Evolutionary conservation across 345 rosid species (phyloP).

Genomic region (Geranium brycei): DNA sequence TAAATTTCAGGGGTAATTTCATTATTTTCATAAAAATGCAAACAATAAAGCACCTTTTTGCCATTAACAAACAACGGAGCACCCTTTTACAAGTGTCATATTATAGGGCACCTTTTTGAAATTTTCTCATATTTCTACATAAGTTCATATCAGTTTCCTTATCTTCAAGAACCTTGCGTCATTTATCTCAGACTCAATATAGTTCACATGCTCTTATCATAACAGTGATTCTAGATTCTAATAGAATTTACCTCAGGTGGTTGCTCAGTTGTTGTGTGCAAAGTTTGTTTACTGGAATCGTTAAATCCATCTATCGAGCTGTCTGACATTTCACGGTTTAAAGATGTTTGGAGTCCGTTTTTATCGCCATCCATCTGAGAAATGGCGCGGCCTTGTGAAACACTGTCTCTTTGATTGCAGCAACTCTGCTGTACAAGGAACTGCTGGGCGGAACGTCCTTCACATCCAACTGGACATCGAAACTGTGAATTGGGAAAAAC

Average conservation of each 20-base stretch:
- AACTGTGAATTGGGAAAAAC: not conserved
- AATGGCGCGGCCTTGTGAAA: slow-evolving; percentile 12
- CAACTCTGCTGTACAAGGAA: slow-evolving; percentile 25
- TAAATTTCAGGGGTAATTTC: no score
- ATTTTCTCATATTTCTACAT: no score
- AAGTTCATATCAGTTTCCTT: no score
- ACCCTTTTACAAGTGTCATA: no score
- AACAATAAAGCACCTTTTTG: no score
- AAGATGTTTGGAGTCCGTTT: slow-evolving; percentile 17
- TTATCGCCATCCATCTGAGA: slow-evolving; percentile 22
- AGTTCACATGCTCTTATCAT: not conserved
- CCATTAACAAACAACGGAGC: no score
- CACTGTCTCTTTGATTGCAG: slow-evolving; percentile 18
- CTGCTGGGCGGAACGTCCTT: slow-evolving; percentile 18
- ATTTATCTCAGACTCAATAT: not conserved
- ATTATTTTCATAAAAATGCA: no score
- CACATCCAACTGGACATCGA: slow-evolving; percentile 4
- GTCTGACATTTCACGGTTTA: slow-evolving; percentile 21
- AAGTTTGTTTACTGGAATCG: slow-evolving; percentile 23
- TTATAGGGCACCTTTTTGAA: no score
- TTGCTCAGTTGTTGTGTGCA: slow-evolving; percentile 13
- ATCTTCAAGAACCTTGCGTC: not conserved
- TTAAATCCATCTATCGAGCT: slow-evolving; percentile 16
- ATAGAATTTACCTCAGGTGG: slow-evolving; percentile 30
- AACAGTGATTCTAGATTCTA: not conserved